Conservation (phyloP, 2,329 filamentous ascomycete genomes). For the Epichloe sibirici region DNA sequence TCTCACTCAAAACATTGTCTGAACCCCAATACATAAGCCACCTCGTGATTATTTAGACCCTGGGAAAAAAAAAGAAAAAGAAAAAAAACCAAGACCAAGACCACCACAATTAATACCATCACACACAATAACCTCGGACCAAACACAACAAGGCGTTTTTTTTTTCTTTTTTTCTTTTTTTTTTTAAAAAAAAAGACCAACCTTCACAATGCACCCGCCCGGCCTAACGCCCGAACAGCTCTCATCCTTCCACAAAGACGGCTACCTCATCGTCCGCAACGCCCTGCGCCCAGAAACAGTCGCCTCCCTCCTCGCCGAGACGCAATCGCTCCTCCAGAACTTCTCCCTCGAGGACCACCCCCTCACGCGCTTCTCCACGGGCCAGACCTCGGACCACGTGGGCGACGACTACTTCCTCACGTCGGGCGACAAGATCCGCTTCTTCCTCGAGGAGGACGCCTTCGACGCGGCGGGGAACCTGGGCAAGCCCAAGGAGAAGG, state of each 20-base stretch:
- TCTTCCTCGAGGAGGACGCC: conserved; percentile 96
- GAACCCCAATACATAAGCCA: too few species aligned
- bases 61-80: too few species aligned
- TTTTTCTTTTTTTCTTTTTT: too few species aligned
- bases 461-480: conserved; percentile 56
- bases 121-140: too few species aligned
- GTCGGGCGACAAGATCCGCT: conserved; percentile 83
- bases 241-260: conserved; percentile 62
- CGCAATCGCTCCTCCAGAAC: conserved; percentile 56
- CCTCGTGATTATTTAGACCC: too few species aligned
- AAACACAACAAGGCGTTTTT: too few species aligned
- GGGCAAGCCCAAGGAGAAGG: conserved; percentile 64
- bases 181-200: neutral
- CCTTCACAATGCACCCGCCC: neutral
- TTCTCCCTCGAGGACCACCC: conserved; percentile 79
- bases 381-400: conserved; percentile 62
- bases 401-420: conserved; percentile 90
- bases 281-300: conserved; percentile 59
- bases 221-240: conserved; percentile 65
- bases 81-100: too few species aligned
- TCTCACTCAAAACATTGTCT: too few species aligned
- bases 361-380: conserved; percentile 87
- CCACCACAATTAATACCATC: too few species aligned
- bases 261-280: conserved; percentile 77
- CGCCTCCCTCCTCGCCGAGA: conserved; percentile 58